phyloP scores from a whole-genome alignment of 1,139 yeast species.

The Pichia sp. region DNA sequence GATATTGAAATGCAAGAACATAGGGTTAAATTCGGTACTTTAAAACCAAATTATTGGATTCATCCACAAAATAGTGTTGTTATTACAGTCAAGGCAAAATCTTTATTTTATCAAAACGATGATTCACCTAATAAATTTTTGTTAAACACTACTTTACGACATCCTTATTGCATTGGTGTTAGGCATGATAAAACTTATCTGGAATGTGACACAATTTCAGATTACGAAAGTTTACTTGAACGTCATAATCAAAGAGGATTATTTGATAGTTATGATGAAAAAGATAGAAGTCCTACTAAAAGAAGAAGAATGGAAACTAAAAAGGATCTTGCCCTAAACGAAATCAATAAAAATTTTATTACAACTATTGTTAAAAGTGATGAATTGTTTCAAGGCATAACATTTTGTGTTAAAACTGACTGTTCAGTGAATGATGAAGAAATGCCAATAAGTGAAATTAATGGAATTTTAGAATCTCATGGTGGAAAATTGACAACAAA shows the following conservation, averaged over 20 bases:
- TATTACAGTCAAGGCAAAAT: slow-evolving; percentile 70
- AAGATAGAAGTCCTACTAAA: slow-evolving; percentile 5
- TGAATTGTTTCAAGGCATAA: slow-evolving; percentile 31
- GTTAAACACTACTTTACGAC: slow-evolving; percentile 65
- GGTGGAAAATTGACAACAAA: slow-evolving; percentile 41
- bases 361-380: slow-evolving; percentile 9
- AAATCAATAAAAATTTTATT: slow-evolving; percentile 14
- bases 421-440: slow-evolving; percentile 26
- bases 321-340: slow-evolving; percentile 15
- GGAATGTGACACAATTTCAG: slow-evolving; percentile 52
- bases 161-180: slow-evolving; percentile 64
- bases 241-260: background rate
- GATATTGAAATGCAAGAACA: slow-evolving; percentile 30
- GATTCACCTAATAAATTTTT: slow-evolving; percentile 41
- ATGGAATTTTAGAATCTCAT: slow-evolving; percentile 35
- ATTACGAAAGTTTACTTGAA: slow-evolving; percentile 31
- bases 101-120: slow-evolving; percentile 11
- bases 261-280: slow-evolving; percentile 9
- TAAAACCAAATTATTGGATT: slow-evolving; percentile 70
- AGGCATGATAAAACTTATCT: slow-evolving; percentile 62
- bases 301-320: slow-evolving; percentile 15
- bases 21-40: slow-evolving; percentile 52
- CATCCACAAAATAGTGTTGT: slow-evolving; percentile 72
- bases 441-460: slow-evolving; percentile 31
- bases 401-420: slow-evolving; percentile 32